A percentile compares a stretch with the other conserved stretches of the same genome.
These are phyloP conservation scores for Ganoderma lingzhi DNA, from an alignment of 1,284 basidiomycete species.

Conservation along the genomic window DNA sequence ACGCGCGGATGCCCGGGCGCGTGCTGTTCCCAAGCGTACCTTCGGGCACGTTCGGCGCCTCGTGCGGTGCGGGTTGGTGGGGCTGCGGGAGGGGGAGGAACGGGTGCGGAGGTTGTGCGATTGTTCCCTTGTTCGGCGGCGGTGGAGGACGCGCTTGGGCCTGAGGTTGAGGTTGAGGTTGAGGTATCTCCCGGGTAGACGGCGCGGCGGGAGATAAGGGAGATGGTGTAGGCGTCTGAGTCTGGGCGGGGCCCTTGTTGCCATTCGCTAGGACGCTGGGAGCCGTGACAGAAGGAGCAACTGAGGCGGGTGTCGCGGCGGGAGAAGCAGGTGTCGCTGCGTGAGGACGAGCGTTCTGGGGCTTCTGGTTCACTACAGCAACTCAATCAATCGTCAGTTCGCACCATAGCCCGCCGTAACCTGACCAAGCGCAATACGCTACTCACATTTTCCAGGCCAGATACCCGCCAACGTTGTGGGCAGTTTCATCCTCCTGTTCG, in stretches of 20 bases:
- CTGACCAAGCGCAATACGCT: not conserved
- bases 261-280: not conserved
- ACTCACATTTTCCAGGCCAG: slow-evolving; percentile 30
- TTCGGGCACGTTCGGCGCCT: slow-evolving; percentile 28
- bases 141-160: not conserved
- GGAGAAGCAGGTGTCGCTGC: not conserved
- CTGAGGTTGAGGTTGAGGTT: slow-evolving; percentile 8
- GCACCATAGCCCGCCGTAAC: not conserved
- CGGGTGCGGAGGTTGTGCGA: slow-evolving; percentile 8
- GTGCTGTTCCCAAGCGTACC: slow-evolving; percentile 29
- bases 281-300: not conserved
- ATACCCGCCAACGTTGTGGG: slow-evolving; percentile 28
- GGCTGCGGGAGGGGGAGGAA: slow-evolving; percentile 20
- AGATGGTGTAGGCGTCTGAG: not conserved
- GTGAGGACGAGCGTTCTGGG: not conserved
- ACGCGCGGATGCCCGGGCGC: slow-evolving; percentile 30
- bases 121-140: slow-evolving; percentile 7
- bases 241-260: not conserved
- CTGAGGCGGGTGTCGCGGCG: not conserved
- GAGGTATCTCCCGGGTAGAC: not conserved
- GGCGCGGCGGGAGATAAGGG: not conserved
- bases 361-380: not conserved
- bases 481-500: slow-evolving; percentile 18
- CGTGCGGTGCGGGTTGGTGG: slow-evolving; percentile 6
- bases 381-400: not conserved